Evolutionary conservation across 805 yeast genomes (phyloP).

Genomic region (Komagataella populi): DNA sequence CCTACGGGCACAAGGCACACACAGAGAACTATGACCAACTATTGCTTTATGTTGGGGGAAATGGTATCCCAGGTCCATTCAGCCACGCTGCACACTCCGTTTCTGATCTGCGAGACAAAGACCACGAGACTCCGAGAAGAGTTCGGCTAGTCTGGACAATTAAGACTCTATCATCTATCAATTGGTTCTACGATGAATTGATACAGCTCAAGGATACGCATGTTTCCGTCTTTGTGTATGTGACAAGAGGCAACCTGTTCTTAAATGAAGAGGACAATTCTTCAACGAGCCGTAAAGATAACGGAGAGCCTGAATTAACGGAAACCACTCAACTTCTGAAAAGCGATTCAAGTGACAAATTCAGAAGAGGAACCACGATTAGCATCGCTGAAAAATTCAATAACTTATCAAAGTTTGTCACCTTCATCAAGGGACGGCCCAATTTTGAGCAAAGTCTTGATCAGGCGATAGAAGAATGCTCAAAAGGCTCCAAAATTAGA

Average conservation of each 20-base stretch:
- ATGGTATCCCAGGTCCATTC: conserved; percentile 42
- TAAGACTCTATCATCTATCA: conserved; percentile 21
- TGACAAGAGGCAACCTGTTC: conserved; percentile 10
- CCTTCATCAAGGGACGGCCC: conserved; percentile 33
- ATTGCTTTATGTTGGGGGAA: conserved; percentile 40
- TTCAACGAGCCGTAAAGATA: background rate
- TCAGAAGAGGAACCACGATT: background rate
- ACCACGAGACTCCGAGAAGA: conserved; percentile 7
- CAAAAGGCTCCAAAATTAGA: conserved; percentile 13
- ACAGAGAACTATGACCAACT: conserved; percentile 26
- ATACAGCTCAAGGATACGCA: conserved; percentile 13
- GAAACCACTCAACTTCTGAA: background rate
- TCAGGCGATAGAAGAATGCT: conserved; percentile 20
- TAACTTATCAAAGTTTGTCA: conserved; percentile 19
- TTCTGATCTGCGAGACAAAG: conserved; percentile 11
- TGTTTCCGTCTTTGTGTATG: conserved; percentile 21
- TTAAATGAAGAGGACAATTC: conserved; percentile 5
- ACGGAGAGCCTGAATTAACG: background rate
- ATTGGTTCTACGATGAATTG: conserved; percentile 29
- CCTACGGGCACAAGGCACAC: conserved; percentile 32
- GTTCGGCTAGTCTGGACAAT: conserved; percentile 29
- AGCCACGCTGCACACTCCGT: conserved; percentile 20
- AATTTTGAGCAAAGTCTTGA: conserved; percentile 17
- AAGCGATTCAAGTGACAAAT: background rate
- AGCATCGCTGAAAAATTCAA: conserved; percentile 4